A percentile compares a stretch with the other conserved stretches of the same genome.
Conservation (phyloP, 169 alveolate genomes). For the Plasmodium fragile region DNA sequence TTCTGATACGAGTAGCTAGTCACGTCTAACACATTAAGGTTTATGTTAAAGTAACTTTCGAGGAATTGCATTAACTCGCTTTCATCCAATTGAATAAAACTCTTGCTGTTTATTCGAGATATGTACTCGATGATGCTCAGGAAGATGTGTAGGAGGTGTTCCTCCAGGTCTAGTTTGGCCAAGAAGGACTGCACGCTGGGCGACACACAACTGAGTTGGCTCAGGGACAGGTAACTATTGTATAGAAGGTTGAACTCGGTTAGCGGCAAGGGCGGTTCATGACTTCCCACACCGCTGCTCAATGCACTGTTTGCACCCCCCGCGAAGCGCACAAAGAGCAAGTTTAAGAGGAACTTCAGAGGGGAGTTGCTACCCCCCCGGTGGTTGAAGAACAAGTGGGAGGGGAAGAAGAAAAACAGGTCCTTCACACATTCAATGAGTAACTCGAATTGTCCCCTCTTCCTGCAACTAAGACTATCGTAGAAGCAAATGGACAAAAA, state of each 20-base stretch:
- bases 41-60: conserved; percentile 25
- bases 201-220: not conserved
- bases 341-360: conserved; percentile 26
- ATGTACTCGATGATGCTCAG: conserved; percentile 48
- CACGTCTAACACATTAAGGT: conserved; percentile 36
- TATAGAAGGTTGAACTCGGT: not conserved
- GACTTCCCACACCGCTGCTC: not conserved
- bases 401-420: conserved; percentile 53
- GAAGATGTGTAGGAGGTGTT: conserved; percentile 14
- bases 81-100: conserved; percentile 54
- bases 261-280: not conserved
- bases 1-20: conserved; percentile 34
- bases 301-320: not conserved
- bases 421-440: conserved; percentile 61
- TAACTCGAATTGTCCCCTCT: conserved; percentile 15
- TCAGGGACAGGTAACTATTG: not conserved
- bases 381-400: conserved; percentile 17
- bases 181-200: not conserved
- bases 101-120: conserved; percentile 31
- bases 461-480: conserved; percentile 2
- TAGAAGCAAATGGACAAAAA: conserved; percentile 26
- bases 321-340: not conserved
- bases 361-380: conserved; percentile 15
- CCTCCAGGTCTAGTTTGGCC: not conserved
- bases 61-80: conserved; percentile 36